Evolutionary conservation across 1,139 yeast species (phyloP), one percentile per base, ranked within the genome.

Genomic region (Pichia sp.): DNA sequence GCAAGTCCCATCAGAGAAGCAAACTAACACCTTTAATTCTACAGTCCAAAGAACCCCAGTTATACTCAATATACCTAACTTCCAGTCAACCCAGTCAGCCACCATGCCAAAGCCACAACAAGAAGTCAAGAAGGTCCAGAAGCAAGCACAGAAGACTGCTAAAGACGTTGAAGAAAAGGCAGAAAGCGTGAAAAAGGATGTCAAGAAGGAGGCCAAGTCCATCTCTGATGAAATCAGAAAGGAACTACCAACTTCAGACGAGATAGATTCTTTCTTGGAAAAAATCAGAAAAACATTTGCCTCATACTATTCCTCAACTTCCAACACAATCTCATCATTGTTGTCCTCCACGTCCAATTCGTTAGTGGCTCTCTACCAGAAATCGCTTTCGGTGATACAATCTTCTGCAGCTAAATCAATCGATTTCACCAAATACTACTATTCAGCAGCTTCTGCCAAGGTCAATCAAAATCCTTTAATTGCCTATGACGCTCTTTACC

Each of bases 401-500:
- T 8, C 23, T 6, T 13, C 42, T 5, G 30, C 28, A 7, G n/a
- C 40, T 8, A 50, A 46, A 34, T 42, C 48, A 5, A 13, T 44
- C 18, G 51, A 50, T 39, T 40, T 41, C 7, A 36, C 51, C 3
- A 49, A 40, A 19, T 48, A 21, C 6, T 39, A 45, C 21, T 46
- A 42, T n/a, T 16, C 26, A 5, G 10, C n/a, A 16, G 16, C 39
- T 2, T 6, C 48, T 2, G n/a, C 37, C 18, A 39, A 37, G 4
- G 21, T 48, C 7, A 48, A 44, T 5, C 48, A 46, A 28, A 31
- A 56, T 18, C 56, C 53, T 18, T 36, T 52, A 13, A 22, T 45
- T 9, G 34, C 53, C 4, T 56, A 54, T 19, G 51, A 56, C 46
- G 23, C 44, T 10, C 7, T 51, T 3, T 56, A 52, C 21, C 23